Base-by-base conservation (phyloP, 176 grass and related monocot species). In the Miscanthus lutarioriparius region DNA sequence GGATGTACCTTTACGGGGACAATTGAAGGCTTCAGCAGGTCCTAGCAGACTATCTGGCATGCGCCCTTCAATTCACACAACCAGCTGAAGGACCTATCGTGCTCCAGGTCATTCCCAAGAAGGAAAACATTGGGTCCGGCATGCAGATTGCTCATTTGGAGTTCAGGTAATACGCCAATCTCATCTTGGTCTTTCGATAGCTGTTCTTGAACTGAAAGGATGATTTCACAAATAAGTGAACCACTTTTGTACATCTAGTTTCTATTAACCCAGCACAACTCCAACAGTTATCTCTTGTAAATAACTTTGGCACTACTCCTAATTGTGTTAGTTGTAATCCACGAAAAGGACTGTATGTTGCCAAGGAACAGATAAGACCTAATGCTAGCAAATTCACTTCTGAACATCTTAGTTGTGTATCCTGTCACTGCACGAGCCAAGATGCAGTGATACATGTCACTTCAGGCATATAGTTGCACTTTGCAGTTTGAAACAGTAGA, bases 21-120 rank as follows among this genome's bases (percentile, higher is more conserved):
- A 98, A 98, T 91, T 85, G 95, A 64, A 98, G 96, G 91, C 92
- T 98, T 79, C 96, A 99, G 89, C 93, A 95, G 83, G 88, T 96
- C 76, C 89, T 99, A 27, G 81, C 93, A 54, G 93, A 96, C 71
- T 99, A 92, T 67, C 74, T 96, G 65, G 85, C 79, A 49, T 94
- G 89, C 54, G 79, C 91, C 4, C 91, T 99, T 90, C 96, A 96
- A 75, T 96, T 99, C 76, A 83, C 96, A 77, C 85, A 78, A 41
- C 81, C 74, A 37, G 69, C 81, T 40, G 93, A 84, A 88, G 96
- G 93, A 78, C 91, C 93, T 65, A 93, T 99, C 48, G 26, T 92
- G 67, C 84, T 99, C 54, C 87, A 85, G 48, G 96, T 91, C 83
- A 82, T 94, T 86, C 87, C 86, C 12, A 92, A 70, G 78, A 95